Percentiles rank a stretch among this genome's conserved stretches.
These are phyloP conservation scores for Phytophthora citricola DNA, from an alignment of 352 stramenopile genomes.

Conservation along the genomic window DNA sequence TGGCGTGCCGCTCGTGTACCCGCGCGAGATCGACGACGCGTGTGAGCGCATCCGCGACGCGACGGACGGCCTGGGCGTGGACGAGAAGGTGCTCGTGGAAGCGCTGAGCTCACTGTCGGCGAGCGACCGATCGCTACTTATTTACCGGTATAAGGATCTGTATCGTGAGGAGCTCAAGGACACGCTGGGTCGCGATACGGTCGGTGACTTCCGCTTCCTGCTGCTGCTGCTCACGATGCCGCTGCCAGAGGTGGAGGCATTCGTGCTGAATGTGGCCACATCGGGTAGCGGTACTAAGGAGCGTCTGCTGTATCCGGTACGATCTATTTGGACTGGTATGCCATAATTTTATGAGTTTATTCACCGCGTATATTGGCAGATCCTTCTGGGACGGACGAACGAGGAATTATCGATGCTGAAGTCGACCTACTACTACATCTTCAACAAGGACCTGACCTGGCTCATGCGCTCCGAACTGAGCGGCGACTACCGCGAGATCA, in stretches of 20 bases:
- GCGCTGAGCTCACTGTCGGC: slow-evolving; percentile 53
- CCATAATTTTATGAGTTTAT: not conserved
- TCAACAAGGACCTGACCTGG: slow-evolving; percentile 73
- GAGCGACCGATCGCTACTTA: slow-evolving; percentile 63
- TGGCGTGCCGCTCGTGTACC: slow-evolving; percentile 41
- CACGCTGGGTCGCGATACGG: slow-evolving; percentile 69
- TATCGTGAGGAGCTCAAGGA: slow-evolving; percentile 66
- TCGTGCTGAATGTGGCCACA: slow-evolving; percentile 66
- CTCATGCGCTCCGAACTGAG: slow-evolving; percentile 69
- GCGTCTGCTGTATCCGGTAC: slow-evolving; percentile 73
- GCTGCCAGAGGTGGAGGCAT: slow-evolving; percentile 70
- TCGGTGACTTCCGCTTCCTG: slow-evolving; percentile 74
- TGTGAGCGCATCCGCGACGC: slow-evolving; percentile 65
- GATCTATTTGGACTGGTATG: not conserved
- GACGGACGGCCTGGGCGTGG: slow-evolving; percentile 73
- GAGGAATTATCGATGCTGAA: slow-evolving; percentile 79
- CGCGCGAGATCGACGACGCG: slow-evolving; percentile 56
- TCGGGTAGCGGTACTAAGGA: slow-evolving; percentile 63
- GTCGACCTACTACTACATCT: slow-evolving; percentile 79
- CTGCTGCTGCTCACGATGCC: slow-evolving; percentile 67
- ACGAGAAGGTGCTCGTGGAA: slow-evolving; percentile 68
- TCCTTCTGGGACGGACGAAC: slow-evolving; percentile 74
- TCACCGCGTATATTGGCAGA: slow-evolving; percentile 32
- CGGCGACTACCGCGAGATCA: slow-evolving; percentile 75
- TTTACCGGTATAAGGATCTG: slow-evolving; percentile 74